A percentile compares a stretch with the other conserved stretches of the same genome.
Conservation (phyloP, 768 basidiomycete genomes). For the Termitomyces sp. region DNA sequence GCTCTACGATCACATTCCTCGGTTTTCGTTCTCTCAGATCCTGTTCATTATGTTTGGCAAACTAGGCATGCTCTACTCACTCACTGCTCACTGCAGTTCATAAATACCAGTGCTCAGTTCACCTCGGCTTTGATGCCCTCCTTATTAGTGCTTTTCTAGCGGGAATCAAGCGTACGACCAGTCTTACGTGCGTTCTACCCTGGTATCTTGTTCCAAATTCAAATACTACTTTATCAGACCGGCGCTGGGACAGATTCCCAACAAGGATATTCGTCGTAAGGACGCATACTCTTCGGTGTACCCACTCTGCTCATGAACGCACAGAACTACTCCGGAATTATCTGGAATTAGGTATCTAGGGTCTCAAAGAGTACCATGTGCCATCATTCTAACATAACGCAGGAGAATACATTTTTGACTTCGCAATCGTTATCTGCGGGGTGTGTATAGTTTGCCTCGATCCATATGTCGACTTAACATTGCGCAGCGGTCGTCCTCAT, state of each 20-base stretch:
- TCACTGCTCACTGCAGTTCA: conserved; percentile 2
- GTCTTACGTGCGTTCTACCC: conserved; percentile 62
- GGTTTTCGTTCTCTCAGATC: not conserved
- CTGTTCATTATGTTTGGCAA: conserved; percentile 50
- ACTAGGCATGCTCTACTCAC: conserved; percentile 30
- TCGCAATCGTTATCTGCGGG: conserved; percentile 78
- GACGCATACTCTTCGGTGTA: conserved; percentile 10
- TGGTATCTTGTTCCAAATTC: not conserved
- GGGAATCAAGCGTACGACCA: conserved; percentile 79
- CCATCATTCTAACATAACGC: conserved; percentile 7
- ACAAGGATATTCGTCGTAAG: conserved; percentile 87
- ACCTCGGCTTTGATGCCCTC: conserved; percentile 70
- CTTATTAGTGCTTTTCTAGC: conserved; percentile 79
- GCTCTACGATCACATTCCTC: conserved; percentile 1
- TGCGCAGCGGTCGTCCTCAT: conserved; percentile 62
- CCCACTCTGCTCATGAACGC: not conserved
- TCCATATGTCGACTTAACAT: not conserved
- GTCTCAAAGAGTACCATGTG: not conserved
- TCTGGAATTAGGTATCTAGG: conserved; percentile 63
- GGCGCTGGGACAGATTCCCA: conserved; percentile 68
- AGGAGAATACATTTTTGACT: conserved; percentile 87
- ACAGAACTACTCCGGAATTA: conserved; percentile 71
- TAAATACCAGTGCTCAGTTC: conserved; percentile 32
- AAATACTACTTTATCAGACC: conserved; percentile 41
- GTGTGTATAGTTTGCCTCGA: conserved; percentile 35